Base-by-base conservation (phyloP, 2,329 filamentous ascomycete species). In the Apiospora malaysiana region DNA sequence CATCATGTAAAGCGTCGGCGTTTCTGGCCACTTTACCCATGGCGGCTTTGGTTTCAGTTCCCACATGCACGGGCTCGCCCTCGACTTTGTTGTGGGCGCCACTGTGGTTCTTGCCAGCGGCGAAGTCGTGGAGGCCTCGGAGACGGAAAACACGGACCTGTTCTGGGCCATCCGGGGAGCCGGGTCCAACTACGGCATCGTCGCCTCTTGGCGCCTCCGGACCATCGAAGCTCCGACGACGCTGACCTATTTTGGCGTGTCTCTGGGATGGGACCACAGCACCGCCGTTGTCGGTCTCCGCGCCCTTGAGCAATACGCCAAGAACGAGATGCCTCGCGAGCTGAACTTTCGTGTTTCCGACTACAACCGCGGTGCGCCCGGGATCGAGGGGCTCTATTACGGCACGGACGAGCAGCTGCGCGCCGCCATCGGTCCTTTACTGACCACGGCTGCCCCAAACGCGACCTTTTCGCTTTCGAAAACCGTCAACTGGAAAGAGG, bases 281-380 rank as follows among this genome's bases (percentile, higher is more conserved):
- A 77, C 72, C 1, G 72, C 76, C 4, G 76, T 75, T 16, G 73
- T 75, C 3, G 76, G 72, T n/a, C 83, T 94, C 6, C 92, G 94
- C 68, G 77, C 77, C 16, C 69, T 80, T 3, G 75, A 79, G 63
- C 76, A 78, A 25, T 79, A 76, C 56, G 73, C 71, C 23, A 66
- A 71, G 14, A 76, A 79, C 49, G 78, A 74, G 9, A 82, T 83
- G 81, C 82, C 83, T 9, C 71, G 74, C 8, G 82, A 83, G 77
- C 73, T 85, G 27, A 85, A 84, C 73, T 82, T 84, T 79, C 80
- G 82, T 23, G 72, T 84, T 7, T 81, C 82, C 73, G 80, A 68
- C 80, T 66, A 79, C 77, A 14, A 76, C 76, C 9, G 71, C 76
- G 27, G 81, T 78, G 68, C 76, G 78, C 27, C 81, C 82, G 72